Base-by-base conservation (phyloP, 73 alveolate genomes). In the Blepharisma japonicum region DNA sequence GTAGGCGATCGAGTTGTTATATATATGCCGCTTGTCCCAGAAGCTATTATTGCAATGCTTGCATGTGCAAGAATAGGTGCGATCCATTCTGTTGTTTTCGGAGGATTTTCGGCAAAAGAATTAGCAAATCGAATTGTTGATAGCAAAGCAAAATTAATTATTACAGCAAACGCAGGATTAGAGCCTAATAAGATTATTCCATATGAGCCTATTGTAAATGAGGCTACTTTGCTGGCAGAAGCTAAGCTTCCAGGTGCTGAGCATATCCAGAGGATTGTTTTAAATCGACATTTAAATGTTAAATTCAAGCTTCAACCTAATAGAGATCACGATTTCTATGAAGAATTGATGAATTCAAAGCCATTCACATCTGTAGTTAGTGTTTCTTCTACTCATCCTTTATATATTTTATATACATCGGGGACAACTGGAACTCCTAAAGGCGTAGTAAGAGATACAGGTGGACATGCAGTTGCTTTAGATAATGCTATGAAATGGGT, bases 391-490 rank as follows among this genome's bases (percentile, higher is more conserved):
- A 90, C 87, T 61, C 98, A 97, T 72, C 92, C 94, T 0, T 94
- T 94, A 56, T 97, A 91, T 79, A 97, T 97, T 68, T 95, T 97
- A 45, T 97, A 97, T 85, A 97, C 99, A 47, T 94, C 99, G 32
- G 99, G 99, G n/a, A 96, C 99, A 6, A 96, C 99, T 50, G 99
- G 99, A 0, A 86, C 87, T 32, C 99, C 99, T 18, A 97, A 97
- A 83, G 99, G 99, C 11, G 92, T 97, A 55, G 97, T 95, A 70
- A 81, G 99, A 70, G 99, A 97, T 80, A 90, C 97, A 45, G 99
- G 99, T 6, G 99, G 99, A 14, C 92, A 98, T 4, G 87, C 84
- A 74, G 98, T 96, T 68, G 98, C 98, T 39, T 82, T 94, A 38
- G 87, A 94, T 85, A 94, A 90, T 84, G 81, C 97, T 55, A 93